phyloP scores from a whole-genome alignment of 2,329 filamentous ascomycete genomes.

The Ophiostoma tasmaniense region DNA sequence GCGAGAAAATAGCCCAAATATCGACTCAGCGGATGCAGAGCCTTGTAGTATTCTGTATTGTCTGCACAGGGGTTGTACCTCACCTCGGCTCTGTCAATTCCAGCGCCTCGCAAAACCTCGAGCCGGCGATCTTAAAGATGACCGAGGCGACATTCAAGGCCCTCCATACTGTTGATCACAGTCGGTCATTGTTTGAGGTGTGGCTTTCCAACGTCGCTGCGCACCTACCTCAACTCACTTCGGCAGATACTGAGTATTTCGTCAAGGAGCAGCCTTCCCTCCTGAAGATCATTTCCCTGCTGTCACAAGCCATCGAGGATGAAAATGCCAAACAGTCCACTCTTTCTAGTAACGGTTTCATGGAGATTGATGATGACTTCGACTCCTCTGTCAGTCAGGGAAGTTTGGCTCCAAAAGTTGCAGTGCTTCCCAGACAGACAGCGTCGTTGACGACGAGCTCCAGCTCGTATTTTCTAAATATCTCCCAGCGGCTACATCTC shows the following conservation, averaged over 20 bases:
- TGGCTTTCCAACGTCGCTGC: conserved; percentile 37
- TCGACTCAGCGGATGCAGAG: conserved; percentile 47
- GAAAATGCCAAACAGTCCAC: conserved; percentile 28
- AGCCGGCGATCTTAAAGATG: conserved; percentile 34
- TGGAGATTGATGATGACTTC: conserved; percentile 61
- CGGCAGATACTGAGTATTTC: conserved; percentile 31
- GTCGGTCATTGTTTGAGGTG: conserved; percentile 37
- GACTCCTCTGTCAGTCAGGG: conserved; percentile 49
- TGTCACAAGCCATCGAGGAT: conserved; percentile 31
- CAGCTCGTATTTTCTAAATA: conserved; percentile 41
- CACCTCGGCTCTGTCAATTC: conserved; percentile 40
- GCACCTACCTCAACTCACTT: conserved; percentile 39
- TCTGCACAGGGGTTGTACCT: conserved; percentile 39
- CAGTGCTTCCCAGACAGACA: conserved; percentile 40
- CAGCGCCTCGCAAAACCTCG: conserved; percentile 41
- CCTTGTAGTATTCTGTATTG: conserved; percentile 40
- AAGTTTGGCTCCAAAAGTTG: conserved; percentile 30
- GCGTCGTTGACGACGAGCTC: conserved; percentile 34
- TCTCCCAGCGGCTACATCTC: conserved; percentile 38
- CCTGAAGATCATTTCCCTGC: conserved; percentile 34
- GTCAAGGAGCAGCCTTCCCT: conserved; percentile 34
- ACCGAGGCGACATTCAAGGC: conserved; percentile 34
- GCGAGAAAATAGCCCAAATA: conserved; percentile 40
- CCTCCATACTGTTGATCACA: conserved; percentile 38
- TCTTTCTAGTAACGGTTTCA: conserved; percentile 40